Evolutionary conservation across 78 protist genomes (phyloP).

Genomic region (Chrysochromulina parva): DNA sequence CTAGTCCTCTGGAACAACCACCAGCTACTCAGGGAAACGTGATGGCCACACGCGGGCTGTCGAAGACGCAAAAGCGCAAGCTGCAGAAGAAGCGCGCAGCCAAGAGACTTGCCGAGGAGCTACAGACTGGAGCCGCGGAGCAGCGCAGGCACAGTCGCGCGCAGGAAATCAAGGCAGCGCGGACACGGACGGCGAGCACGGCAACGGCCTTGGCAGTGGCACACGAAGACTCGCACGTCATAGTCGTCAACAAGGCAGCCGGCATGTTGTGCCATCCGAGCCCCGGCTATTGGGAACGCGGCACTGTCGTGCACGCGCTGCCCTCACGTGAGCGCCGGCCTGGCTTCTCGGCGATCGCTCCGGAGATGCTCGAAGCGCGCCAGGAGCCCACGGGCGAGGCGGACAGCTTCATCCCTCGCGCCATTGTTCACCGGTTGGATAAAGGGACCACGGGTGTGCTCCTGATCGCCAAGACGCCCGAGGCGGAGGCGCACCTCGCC

Average conservation of each 20-base stretch:
- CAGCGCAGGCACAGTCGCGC: no score
- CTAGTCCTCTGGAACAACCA: no score
- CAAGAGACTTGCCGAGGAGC: no score
- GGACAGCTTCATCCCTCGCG: background rate
- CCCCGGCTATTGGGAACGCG: background rate
- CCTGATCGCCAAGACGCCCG: constrained; percentile 34
- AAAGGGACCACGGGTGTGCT: constrained; percentile 29
- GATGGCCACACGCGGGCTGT: no score
- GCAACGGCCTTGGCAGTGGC: no score
- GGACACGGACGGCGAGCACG: no score
- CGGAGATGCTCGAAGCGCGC: background rate
- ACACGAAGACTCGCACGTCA: background rate
- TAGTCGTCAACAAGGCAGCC: background rate
- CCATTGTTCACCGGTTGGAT: constrained; percentile 32
- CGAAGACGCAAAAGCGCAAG: no score
- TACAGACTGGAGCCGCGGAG: no score
- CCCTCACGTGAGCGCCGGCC: background rate
- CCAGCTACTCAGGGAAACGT: no score
- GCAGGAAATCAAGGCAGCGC: no score
- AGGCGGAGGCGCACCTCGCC: constrained; percentile 2
- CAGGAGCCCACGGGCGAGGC: background rate
- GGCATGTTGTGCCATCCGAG: background rate
- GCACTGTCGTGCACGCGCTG: background rate
- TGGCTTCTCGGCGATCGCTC: background rate
- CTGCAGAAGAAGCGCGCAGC: no score